phyloP scores from a whole-genome alignment of 2,329 filamentous ascomycete species.

The Ophiosphaerella herpotricha region DNA sequence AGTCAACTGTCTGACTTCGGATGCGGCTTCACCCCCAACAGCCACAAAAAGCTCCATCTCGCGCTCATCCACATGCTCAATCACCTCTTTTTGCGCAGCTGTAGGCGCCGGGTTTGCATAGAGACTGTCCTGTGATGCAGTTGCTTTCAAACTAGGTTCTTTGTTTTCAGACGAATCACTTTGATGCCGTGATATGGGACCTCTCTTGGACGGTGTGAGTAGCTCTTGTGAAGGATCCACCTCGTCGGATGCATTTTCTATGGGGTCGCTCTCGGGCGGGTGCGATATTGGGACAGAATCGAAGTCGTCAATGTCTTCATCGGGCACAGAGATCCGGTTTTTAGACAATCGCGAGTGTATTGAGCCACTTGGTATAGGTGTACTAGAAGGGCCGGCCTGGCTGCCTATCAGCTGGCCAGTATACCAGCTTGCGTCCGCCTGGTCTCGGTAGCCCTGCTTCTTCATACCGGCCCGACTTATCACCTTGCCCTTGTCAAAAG shows the following conservation, averaged over 20 bases:
- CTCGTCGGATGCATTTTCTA: not conserved
- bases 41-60: slow-evolving; percentile 4
- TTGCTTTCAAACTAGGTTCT: slow-evolving; percentile 3
- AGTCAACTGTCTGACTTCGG: slow-evolving; percentile 59
- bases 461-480: slow-evolving; percentile 68
- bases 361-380: slow-evolving; percentile 25
- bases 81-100: slow-evolving; percentile 5
- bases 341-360: slow-evolving; percentile 29
- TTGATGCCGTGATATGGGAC: slow-evolving; percentile 24
- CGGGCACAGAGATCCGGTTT: slow-evolving; percentile 32
- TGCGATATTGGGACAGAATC: slow-evolving; percentile 39
- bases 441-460: slow-evolving; percentile 73
- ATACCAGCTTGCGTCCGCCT: slow-evolving; percentile 84
- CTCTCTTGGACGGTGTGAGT: slow-evolving; percentile 39
- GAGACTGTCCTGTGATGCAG: slow-evolving; percentile 27
- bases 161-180: slow-evolving; percentile 6
- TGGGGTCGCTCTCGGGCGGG: slow-evolving; percentile 42
- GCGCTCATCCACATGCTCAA: not conserved
- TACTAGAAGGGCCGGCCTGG: slow-evolving; percentile 31
- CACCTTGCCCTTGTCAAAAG: slow-evolving; percentile 65
- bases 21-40: not conserved
- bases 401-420: slow-evolving; percentile 65
- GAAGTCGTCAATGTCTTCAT: slow-evolving; percentile 23
- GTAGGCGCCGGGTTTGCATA: slow-evolving; percentile 26
- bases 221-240: slow-evolving; percentile 16